These are phyloP conservation scores for Melocanna baccifera DNA, from an alignment of 176 grass and related monocot genomes.

Conservation along the genomic window DNA sequence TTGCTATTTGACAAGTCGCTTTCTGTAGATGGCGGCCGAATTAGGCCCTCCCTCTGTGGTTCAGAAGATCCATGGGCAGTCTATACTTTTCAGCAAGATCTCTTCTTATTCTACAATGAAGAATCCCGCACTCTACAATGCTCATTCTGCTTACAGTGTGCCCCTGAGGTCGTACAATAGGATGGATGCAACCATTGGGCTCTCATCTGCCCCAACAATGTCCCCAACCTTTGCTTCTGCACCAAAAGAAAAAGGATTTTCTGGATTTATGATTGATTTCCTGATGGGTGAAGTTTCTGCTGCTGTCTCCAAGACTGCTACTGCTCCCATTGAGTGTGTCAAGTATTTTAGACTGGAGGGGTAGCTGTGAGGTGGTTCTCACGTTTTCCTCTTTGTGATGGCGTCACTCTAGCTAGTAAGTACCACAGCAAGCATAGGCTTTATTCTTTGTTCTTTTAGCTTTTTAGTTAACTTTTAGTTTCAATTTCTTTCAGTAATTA, in stretches of 20 bases:
- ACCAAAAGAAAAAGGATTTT: constrained; percentile 52
- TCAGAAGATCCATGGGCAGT: constrained; percentile 46
- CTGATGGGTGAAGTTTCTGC: too few relatives aligned
- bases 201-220: constrained; percentile 8
- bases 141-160: neutral
- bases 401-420: too few relatives aligned
- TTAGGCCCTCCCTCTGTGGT: constrained; percentile 17
- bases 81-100: constrained; percentile 28
- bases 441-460: too few relatives aligned
- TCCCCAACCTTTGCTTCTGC: constrained; percentile 39
- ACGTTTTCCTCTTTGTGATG: too few relatives aligned
- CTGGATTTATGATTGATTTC: too few relatives aligned
- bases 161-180: constrained; percentile 12
- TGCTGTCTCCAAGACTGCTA: too few relatives aligned
- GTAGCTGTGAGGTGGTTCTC: too few relatives aligned
- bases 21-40: constrained; percentile 31
- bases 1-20: neutral
- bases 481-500: too few relatives aligned
- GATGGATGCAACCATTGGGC: neutral
- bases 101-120: constrained; percentile 9
- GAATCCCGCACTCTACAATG: constrained; percentile 21
- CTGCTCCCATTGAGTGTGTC: too few relatives aligned
- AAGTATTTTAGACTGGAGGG: too few relatives aligned
- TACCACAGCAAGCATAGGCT: too few relatives aligned
- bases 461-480: too few relatives aligned